Base-by-base conservation (phyloP, 1,139 yeast species). In the Sugiyamaella sp. region DNA sequence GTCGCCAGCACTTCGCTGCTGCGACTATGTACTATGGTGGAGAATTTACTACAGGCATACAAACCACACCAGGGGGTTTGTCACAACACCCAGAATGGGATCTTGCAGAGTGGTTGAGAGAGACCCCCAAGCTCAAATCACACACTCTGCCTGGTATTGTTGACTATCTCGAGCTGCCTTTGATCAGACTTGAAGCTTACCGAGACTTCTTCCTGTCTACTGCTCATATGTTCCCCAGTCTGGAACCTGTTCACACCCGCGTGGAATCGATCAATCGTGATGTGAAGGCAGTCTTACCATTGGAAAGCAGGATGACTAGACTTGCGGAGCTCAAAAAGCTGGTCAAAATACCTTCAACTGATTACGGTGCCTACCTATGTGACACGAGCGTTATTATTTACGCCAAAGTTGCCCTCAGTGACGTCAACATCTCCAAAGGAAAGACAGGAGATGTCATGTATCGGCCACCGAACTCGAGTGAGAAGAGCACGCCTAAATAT, bases 41-140 rank as follows among this genome's bases (percentile, higher is more conserved):
- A 46, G 54, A 49, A 21, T 42, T 27, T 20, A 57, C 49, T 35
- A 53, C 53, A 9, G 61, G 45, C 33, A 57, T 53, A 6, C 63
- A n/a, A n/a, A n/a, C n/a, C n/a, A n/a, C n/a, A n/a, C n/a, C n/a
- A n/a, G n/a, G n/a, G n/a, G n/a, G n/a, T n/a, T n/a, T 56, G 53
- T 41, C 60, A 22, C 52, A 56, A 32, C 66, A 64, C 49, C 65
- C 66, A 3, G 66, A 62, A 41, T 56, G 57, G 12, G 62, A 63
- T 16, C 54, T 63, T 16, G 66, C 63, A 2, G 65, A 61, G 27
- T 66, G 68, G 67, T 53, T 64, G 38, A 53, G 65, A 16, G 44
- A 49, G 17, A 54, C 60, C 40, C 43, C 48, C 21, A 55, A 52
- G 27, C 46, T 50, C 27, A 56, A 59, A 37, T 38, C 51, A 8